Evolutionary conservation across 495 filamentous ascomycete species (phyloP).

Genomic region (Barbatosphaeria neglecta): DNA sequence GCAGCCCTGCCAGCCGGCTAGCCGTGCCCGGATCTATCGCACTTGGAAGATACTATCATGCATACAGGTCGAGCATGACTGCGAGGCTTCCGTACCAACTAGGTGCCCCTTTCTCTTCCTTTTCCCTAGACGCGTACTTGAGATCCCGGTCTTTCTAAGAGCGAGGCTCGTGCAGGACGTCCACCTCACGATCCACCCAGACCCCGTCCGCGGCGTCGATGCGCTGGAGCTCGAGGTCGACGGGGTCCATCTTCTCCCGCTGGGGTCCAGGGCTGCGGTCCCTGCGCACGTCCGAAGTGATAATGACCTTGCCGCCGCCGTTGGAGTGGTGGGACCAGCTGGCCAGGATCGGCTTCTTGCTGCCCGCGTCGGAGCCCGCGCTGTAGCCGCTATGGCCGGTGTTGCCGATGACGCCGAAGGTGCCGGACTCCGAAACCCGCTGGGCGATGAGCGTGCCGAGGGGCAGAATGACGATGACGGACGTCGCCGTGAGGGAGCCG

Average conservation of each 20-base stretch:
- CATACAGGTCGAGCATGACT: too few species aligned
- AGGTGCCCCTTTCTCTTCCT: too few species aligned
- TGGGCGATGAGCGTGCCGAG: conserved; percentile 71
- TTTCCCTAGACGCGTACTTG: neutral
- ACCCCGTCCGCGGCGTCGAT: conserved; percentile 1
- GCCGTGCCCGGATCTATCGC: too few species aligned
- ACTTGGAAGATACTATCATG: too few species aligned
- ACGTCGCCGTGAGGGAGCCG: conserved; percentile 48
- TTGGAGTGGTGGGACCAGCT: neutral
- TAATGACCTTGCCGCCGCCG: neutral
- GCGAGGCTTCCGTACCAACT: too few species aligned
- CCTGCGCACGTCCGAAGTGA: conserved; percentile 6
- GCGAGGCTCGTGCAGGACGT: neutral
- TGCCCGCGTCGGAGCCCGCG: neutral
- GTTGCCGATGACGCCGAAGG: neutral
- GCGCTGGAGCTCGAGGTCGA: conserved; percentile 2
- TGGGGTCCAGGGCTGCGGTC: neutral
- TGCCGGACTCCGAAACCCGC: conserved; percentile 16
- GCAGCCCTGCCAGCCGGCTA: too few species aligned
- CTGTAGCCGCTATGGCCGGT: neutral
- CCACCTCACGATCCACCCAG: neutral
- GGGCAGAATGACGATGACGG: conserved; percentile 63
- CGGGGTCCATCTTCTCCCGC: neutral
- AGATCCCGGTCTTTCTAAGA: neutral
- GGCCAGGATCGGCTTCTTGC: conserved; percentile 1